Conservation (phyloP, 2,329 filamentous ascomycete species). For the Nemania serpens region DNA sequence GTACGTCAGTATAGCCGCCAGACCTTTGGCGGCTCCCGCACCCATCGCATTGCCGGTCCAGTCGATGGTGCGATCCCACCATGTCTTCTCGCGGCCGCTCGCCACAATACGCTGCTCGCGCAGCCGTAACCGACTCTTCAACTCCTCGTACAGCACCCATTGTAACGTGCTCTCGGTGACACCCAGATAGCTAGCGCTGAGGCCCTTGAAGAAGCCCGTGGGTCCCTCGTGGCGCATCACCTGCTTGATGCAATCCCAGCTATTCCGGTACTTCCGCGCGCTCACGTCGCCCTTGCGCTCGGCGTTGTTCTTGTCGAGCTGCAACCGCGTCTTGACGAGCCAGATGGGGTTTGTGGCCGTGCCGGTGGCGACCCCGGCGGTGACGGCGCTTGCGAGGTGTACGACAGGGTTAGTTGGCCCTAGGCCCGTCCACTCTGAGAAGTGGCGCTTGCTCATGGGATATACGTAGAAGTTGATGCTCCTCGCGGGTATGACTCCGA, state of each 20-base stretch:
- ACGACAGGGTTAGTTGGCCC: conserved; percentile 74
- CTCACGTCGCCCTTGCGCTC: conserved; percentile 58
- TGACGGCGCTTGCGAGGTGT: conserved; percentile 75
- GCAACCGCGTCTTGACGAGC: conserved; percentile 91
- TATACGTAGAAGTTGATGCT: conserved; percentile 95
- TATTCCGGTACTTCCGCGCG: conserved; percentile 79
- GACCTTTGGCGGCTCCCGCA: conserved; percentile 82
- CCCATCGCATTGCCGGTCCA: conserved; percentile 80
- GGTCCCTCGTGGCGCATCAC: conserved; percentile 81
- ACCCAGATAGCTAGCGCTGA: conserved; percentile 90
- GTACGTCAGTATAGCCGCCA: conserved; percentile 85
- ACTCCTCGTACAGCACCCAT: conserved; percentile 92
- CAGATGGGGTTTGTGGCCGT: conserved; percentile 96
- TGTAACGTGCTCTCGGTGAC: conserved; percentile 89
- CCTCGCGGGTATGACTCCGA: conserved; percentile 86
- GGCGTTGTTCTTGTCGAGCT: conserved; percentile 85
- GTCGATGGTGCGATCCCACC: conserved; percentile 75
- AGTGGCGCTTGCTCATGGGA: conserved; percentile 84
- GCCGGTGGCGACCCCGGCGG: conserved; percentile 81
- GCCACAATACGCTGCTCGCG: conserved; percentile 63
- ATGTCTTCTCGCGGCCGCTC: conserved; percentile 66
- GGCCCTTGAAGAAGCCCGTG: conserved; percentile 81
- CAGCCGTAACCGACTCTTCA: conserved; percentile 74
- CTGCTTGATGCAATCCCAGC: conserved; percentile 83
- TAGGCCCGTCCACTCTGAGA: conserved; percentile 74